Evolutionary conservation across 1,284 basidiomycete species (phyloP).

Genomic region (Dichomitus squalens): DNA sequence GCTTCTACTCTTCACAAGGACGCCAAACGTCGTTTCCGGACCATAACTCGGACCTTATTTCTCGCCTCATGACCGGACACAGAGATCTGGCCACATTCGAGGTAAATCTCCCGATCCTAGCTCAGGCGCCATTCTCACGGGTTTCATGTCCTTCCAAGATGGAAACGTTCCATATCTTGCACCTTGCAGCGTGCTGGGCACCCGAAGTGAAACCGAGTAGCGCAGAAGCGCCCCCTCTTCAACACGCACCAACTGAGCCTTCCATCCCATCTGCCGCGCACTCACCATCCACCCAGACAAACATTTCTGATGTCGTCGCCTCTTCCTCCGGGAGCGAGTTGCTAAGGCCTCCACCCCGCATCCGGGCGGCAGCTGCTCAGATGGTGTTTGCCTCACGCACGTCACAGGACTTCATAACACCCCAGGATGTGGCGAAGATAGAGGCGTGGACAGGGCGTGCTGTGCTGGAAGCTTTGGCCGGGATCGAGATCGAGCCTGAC

Average conservation of each 20-base stretch:
- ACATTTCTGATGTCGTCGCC: slow-evolving; percentile 31
- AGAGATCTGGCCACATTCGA: slow-evolving; percentile 67
- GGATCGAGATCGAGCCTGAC: slow-evolving; percentile 39
- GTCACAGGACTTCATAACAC: slow-evolving; percentile 79
- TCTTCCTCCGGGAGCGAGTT: slow-evolving; percentile 24
- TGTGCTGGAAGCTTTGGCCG: slow-evolving; percentile 50
- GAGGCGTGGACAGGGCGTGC: slow-evolving; percentile 67
- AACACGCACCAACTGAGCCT: slow-evolving; percentile 48
- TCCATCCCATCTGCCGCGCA: slow-evolving; percentile 26
- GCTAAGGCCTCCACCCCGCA: slow-evolving; percentile 41
- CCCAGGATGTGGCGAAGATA: slow-evolving; percentile 61
- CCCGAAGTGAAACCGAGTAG: slow-evolving; percentile 13
- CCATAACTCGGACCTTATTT: slow-evolving; percentile 68
- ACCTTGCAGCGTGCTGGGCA: slow-evolving; percentile 66
- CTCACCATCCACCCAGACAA: slow-evolving; percentile 32
- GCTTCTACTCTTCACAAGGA: slow-evolving; percentile 87
- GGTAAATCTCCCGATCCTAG: slow-evolving; percentile 40
- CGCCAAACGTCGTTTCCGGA: slow-evolving; percentile 80
- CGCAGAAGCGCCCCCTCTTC: slow-evolving; percentile 41
- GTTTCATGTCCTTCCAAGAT: slow-evolving; percentile 49
- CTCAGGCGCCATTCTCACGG: background rate
- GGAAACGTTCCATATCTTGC: slow-evolving; percentile 80
- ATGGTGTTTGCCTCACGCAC: slow-evolving; percentile 84
- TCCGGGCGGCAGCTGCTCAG: slow-evolving; percentile 77
- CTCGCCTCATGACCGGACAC: slow-evolving; percentile 50